Base-by-base conservation (phyloP, 768 basidiomycete genomes). In the Psilocybe cubensis region DNA sequence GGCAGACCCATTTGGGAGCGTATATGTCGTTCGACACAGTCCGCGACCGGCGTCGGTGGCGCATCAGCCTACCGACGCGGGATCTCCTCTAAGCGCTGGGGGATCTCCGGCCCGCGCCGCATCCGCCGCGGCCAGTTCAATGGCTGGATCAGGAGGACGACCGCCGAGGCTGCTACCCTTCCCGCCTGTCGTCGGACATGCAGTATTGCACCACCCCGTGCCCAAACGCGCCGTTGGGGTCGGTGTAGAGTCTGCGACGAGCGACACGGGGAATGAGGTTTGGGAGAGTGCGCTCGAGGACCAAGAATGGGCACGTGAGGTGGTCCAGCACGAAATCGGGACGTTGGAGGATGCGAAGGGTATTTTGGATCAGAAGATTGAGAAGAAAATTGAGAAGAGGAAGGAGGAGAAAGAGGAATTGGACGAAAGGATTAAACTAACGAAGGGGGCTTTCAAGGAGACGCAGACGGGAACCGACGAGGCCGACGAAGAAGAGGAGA, bases 201-300 rank as follows among this genome's bases (percentile, higher is more conserved):
- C 57, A 0, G 63, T 62, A 33, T 51, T 69, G 50, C 58, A 64
- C 46, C 68, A 69, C 47, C 68, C 68, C 18, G 56, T 63, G 40
- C 68, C 68, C 6, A 58, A 60, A 41, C 61, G 64, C 52, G 52
- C 62, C 8, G 59, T 67, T 21, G 66, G 66, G 4, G 61, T 59
- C 11, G 52, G 51, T 28, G 38, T 18, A 1, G 24, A 7, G 3
- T 47, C 43, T 1, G 35, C 38, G 20, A 46, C 42, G 18, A 55
- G 42, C 20, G 47, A 42, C 11, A 58, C 50, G 23, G 53, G 56
- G 51, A 49, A 41, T 27, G 57, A 62, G 3, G 45, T 38, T 17
- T 62, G 57, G 57, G 61, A 53, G 25, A 61, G 45, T 1, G 59
- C 59, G 2, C 17, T 35, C 8, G 59, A 61, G 33, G 50, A 51